These are phyloP conservation scores for Fusarium longipes DNA, from an alignment of 2,329 filamentous ascomycete species.

Conservation along the genomic window DNA sequence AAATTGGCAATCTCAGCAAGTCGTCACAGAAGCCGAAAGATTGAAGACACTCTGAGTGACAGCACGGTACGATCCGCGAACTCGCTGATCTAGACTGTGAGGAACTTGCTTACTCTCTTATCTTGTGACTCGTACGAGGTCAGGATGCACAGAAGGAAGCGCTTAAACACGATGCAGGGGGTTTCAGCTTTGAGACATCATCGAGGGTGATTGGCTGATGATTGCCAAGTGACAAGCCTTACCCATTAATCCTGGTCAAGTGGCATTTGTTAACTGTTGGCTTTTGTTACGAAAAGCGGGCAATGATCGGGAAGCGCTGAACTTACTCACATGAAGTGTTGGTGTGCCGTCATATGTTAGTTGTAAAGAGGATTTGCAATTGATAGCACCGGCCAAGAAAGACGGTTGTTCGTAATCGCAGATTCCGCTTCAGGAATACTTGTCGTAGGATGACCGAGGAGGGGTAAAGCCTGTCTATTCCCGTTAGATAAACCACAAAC, in stretches of 20 bases:
- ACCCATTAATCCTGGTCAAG: slow-evolving; percentile 8
- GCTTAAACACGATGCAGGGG: slow-evolving; percentile 28
- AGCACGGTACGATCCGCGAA: not conserved
- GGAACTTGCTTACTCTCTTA: not conserved
- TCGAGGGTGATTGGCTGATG: slow-evolving; percentile 21
- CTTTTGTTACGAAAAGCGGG: slow-evolving; percentile 1
- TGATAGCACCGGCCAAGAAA: too few relatives aligned
- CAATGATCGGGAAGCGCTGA: not conserved
- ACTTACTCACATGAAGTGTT: not conserved
- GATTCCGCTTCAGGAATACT: too few relatives aligned
- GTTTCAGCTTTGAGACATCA: slow-evolving; percentile 23
- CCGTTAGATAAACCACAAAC: not conserved
- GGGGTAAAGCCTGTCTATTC: slow-evolving; percentile 5
- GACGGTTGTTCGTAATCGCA: too few relatives aligned
- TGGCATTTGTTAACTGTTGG: slow-evolving; percentile 1
- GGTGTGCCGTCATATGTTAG: not conserved
- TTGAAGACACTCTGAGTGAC: not conserved
- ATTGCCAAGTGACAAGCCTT: slow-evolving; percentile 28
- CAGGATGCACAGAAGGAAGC: slow-evolving; percentile 9
- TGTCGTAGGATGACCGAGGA: too few relatives aligned
- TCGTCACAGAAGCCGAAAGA: too few relatives aligned
- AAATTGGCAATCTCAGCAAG: not conserved
- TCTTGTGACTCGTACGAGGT: slow-evolving; percentile 17
- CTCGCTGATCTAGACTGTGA: not conserved
- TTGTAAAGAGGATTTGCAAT: too few relatives aligned